Percentiles rank a stretch among this genome's conserved stretches.
Conservation (phyloP, 176 grass and related monocot species). For the Musa troglodytarum region DNA sequence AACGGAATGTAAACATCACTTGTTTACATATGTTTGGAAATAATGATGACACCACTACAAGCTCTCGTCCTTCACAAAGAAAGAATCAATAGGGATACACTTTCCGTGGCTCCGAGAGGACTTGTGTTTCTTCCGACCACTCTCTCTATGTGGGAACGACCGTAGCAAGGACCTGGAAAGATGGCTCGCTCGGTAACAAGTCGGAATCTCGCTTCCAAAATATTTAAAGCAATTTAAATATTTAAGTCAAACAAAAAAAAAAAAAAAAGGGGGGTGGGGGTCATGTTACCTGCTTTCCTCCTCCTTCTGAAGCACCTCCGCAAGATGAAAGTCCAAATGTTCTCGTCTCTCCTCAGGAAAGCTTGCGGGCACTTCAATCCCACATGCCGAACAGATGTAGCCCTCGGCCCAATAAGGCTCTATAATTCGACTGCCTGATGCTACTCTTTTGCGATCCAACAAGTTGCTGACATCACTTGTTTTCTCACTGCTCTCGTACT, state of each 20-base stretch:
- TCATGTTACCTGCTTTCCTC: conserved; percentile 48
- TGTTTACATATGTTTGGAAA: conserved; percentile 2
- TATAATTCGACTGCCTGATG: conserved; percentile 25
- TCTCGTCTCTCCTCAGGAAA: conserved; percentile 83
- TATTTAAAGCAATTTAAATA: neutral
- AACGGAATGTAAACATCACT: neutral
- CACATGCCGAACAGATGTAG: conserved; percentile 76
- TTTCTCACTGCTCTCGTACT: conserved; percentile 22
- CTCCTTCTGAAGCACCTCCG: conserved; percentile 62
- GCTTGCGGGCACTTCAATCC: conserved; percentile 60
- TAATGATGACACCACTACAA: conserved; percentile 9
- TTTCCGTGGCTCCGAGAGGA: conserved; percentile 42
- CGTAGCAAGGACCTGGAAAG: conserved; percentile 32
- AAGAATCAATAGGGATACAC: conserved; percentile 70
- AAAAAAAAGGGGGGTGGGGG: no score
- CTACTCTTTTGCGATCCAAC: conserved; percentile 2
- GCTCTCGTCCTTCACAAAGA: conserved; percentile 50
- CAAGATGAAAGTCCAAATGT: conserved; percentile 79
- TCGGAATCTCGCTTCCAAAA: neutral
- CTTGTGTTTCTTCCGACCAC: conserved; percentile 52
- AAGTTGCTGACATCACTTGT: conserved; percentile 8
- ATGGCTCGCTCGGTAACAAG: neutral
- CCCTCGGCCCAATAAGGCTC: conserved; percentile 48
- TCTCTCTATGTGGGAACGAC: conserved; percentile 20
- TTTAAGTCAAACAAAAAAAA: no score